These are phyloP conservation scores for Chrysanthemum makinoi DNA, from an alignment of 129 eudicot species.

Conservation along the genomic window DNA sequence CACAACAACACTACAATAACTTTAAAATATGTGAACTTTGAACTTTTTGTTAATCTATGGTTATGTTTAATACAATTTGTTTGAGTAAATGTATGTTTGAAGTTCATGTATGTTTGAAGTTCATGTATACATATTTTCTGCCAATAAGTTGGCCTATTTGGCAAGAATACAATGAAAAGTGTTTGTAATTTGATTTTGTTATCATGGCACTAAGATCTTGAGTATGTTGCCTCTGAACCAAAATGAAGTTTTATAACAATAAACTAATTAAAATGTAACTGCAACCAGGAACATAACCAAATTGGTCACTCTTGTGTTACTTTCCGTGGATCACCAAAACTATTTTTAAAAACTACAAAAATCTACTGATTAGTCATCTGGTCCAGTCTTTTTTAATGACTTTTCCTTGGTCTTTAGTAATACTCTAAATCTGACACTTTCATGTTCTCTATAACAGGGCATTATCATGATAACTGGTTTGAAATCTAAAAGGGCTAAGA, in stretches of 20 bases:
- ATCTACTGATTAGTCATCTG: background rate
- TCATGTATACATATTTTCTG: background rate
- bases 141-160: background rate
- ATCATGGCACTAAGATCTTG: too few species aligned
- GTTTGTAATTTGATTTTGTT: background rate
- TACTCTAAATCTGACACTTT: background rate
- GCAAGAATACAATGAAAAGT: background rate
- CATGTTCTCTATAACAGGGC: conserved; percentile 33
- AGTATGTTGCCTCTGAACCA: too few species aligned
- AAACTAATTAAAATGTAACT: background rate
- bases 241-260: too few species aligned
- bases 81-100: too few species aligned
- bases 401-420: background rate
- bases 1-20: too few species aligned
- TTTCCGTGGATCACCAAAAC: background rate
- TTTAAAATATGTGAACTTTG: too few species aligned
- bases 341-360: background rate
- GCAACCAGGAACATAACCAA: background rate
- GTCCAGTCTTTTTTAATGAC: conserved; percentile 28
- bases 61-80: too few species aligned
- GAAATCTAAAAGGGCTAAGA: conserved; percentile 43
- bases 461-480: conserved; percentile 49
- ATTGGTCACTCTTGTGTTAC: background rate
- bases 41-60: too few species aligned
- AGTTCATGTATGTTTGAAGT: too few species aligned